A percentile compares a stretch with the other conserved stretches of the same genome.
Conservation (phyloP, 352 stramenopile species). For the Globisporangium radiosum region DNA sequence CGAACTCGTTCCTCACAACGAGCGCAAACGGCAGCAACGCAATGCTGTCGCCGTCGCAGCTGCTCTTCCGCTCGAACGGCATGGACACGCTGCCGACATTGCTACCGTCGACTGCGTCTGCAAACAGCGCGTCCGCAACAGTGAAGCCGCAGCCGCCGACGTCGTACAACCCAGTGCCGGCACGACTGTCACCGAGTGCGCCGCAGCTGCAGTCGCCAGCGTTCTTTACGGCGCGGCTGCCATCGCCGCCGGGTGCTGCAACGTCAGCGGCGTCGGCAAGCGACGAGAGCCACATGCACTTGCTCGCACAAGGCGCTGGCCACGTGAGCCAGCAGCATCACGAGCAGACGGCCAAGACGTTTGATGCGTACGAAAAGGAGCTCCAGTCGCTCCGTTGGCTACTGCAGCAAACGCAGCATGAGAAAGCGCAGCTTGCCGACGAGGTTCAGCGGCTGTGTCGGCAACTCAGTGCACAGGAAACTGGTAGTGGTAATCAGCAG, state of each 20-base stretch:
- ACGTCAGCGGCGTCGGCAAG: slow-evolving; percentile 1
- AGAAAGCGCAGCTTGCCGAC: slow-evolving; percentile 53
- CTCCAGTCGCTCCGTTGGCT: slow-evolving; percentile 55
- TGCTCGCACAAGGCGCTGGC: slow-evolving; percentile 49
- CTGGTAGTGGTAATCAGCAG: background rate
- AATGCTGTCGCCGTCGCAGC: slow-evolving; percentile 29
- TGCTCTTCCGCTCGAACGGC: slow-evolving; percentile 30
- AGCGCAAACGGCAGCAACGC: background rate
- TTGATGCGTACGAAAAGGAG: slow-evolving; percentile 64
- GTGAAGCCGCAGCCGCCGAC: slow-evolving; percentile 13
- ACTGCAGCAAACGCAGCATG: slow-evolving; percentile 64
- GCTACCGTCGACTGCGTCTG: slow-evolving; percentile 29
- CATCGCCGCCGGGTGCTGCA: slow-evolving; percentile 10
- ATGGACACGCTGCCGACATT: slow-evolving; percentile 48
- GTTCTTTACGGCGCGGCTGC: slow-evolving; percentile 41
- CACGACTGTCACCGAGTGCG: slow-evolving; percentile 14
- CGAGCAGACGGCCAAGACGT: slow-evolving; percentile 23
- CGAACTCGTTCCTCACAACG: slow-evolving; percentile 5
- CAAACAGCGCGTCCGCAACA: slow-evolving; percentile 2
- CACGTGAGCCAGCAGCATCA: slow-evolving; percentile 56
- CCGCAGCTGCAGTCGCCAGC: slow-evolving; percentile 18
- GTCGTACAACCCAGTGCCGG: slow-evolving; percentile 5
- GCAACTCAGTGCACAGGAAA: slow-evolving; percentile 19
- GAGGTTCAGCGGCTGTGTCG: slow-evolving; percentile 65
- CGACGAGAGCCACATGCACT: slow-evolving; percentile 57